Evolutionary conservation across 805 yeast genomes (phyloP).

Genomic region (Diddensiella santjacobensis): DNA sequence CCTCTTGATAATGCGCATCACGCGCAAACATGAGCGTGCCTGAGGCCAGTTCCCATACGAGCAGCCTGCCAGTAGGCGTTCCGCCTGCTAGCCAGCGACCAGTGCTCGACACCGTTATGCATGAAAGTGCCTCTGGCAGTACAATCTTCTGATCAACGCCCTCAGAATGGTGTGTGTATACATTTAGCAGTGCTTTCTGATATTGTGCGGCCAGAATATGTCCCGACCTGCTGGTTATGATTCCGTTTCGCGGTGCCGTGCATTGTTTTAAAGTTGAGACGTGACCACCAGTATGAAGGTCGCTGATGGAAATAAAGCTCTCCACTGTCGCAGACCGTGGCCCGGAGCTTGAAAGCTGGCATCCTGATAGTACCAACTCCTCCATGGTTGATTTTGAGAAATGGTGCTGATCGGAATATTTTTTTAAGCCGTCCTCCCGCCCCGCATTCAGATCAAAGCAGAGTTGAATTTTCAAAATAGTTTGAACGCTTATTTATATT

Average conservation of each 20-base stretch:
- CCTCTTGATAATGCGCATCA: constrained; percentile 80
- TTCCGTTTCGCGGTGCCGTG: constrained; percentile 44
- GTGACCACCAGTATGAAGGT: constrained; percentile 41
- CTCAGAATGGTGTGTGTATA: constrained; percentile 63
- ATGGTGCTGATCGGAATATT: constrained; percentile 1
- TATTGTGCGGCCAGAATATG: constrained; percentile 62
- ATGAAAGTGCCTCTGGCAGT: constrained; percentile 70
- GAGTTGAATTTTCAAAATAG: not conserved
- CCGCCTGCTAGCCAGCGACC: constrained; percentile 60
- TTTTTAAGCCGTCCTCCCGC: not conserved
- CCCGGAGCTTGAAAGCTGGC: not conserved
- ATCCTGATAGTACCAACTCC: constrained; percentile 9
- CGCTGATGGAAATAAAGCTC: constrained; percentile 15
- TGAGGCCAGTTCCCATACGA: constrained; percentile 79
- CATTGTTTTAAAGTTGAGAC: constrained; percentile 49
- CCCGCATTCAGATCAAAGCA: not conserved
- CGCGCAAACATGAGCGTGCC: constrained; percentile 70
- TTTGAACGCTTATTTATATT: not conserved
- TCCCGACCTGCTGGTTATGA: constrained; percentile 41
- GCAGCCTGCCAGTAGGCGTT: constrained; percentile 67
- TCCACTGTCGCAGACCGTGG: constrained; percentile 1
- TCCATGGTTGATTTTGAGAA: constrained; percentile 3
- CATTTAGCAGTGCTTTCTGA: constrained; percentile 71
- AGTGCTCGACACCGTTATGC: constrained; percentile 47
- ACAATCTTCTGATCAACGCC: constrained; percentile 76